Evolutionary conservation across 768 basidiomycete species (phyloP).

Genomic region (Hygrophorus pudorinus): DNA sequence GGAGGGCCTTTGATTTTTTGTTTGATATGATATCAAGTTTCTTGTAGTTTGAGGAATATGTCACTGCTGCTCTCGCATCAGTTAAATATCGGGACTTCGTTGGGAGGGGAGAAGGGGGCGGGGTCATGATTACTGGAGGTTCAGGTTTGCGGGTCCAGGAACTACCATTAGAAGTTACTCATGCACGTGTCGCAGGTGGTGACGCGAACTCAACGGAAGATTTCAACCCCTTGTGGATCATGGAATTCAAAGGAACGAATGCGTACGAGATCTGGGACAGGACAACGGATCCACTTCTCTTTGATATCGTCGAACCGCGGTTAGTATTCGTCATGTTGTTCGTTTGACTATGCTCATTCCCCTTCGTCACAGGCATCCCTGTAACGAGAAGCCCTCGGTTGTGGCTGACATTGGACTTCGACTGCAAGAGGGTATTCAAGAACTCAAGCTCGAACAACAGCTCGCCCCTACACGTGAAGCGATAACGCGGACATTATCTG

Average conservation of each 20-base stretch:
- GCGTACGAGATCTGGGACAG: slow-evolving; percentile 88
- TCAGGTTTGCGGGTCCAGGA: slow-evolving; percentile 27
- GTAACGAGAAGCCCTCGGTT: slow-evolving; percentile 81
- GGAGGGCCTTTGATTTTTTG: slow-evolving; percentile 3
- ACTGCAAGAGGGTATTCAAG: slow-evolving; percentile 88
- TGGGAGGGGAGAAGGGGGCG: slow-evolving; percentile 49
- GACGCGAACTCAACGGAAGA: slow-evolving; percentile 57
- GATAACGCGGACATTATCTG: slow-evolving; percentile 62
- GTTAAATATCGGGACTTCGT: slow-evolving; percentile 89
- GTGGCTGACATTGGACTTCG: slow-evolving; percentile 89
- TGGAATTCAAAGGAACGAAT: slow-evolving; percentile 79
- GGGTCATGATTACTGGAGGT: slow-evolving; percentile 61
- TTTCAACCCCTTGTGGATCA: slow-evolving; percentile 83
- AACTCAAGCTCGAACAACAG: slow-evolving; percentile 86
- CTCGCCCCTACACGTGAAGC: slow-evolving; percentile 91
- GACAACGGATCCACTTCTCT: slow-evolving; percentile 84
- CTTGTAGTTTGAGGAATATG: slow-evolving; percentile 84
- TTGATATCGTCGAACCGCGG: slow-evolving; percentile 94
- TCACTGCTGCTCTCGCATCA: slow-evolving; percentile 76
- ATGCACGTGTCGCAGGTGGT: slow-evolving; percentile 26
- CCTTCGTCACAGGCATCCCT: slow-evolving; percentile 63
- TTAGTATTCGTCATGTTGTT: slow-evolving; percentile 21
- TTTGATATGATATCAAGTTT: neutral
- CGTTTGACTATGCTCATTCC: neutral
- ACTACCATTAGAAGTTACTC: slow-evolving; percentile 1